phyloP scores from a whole-genome alignment of 108 stramenopile species.

The Cyclotella atomus region DNA sequence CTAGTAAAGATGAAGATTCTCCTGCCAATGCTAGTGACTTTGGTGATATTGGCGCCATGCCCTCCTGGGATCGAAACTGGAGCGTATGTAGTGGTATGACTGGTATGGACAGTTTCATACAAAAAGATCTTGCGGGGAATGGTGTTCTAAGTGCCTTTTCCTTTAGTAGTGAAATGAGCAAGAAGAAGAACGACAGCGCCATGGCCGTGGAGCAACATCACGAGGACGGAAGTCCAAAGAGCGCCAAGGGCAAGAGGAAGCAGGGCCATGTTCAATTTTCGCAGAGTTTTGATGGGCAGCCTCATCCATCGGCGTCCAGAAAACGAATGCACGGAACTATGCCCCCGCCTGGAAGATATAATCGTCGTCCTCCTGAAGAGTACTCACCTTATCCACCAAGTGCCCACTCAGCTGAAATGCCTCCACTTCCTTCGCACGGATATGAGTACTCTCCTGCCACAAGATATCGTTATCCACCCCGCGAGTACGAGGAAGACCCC shows the following conservation, averaged over 20 bases:
- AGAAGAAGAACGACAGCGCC: not conserved
- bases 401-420: not conserved
- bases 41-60: slow-evolving; percentile 21
- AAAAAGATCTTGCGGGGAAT: slow-evolving; percentile 3
- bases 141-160: slow-evolving; percentile 27
- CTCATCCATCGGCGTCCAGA: not conserved
- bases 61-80: slow-evolving; percentile 32
- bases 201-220: not conserved
- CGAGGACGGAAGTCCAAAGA: slow-evolving; percentile 16
- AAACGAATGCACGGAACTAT: slow-evolving; percentile 1
- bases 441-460: slow-evolving; percentile 22
- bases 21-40: slow-evolving; percentile 15
- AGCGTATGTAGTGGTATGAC: slow-evolving; percentile 37
- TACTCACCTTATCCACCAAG: slow-evolving; percentile 9
- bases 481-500: slow-evolving; percentile 22
- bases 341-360: slow-evolving; percentile 13
- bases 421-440: not conserved
- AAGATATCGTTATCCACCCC: slow-evolving; percentile 10
- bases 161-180: slow-evolving; percentile 7
- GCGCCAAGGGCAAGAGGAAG: slow-evolving; percentile 32
- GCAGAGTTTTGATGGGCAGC: not conserved
- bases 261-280: slow-evolving; percentile 32
- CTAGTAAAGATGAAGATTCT: not conserved
- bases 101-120: slow-evolving; percentile 17
- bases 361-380: slow-evolving; percentile 11